Evolutionary conservation across 2,329 filamentous ascomycete genomes (phyloP).

Genomic region (Rutstroemia sp.): DNA sequence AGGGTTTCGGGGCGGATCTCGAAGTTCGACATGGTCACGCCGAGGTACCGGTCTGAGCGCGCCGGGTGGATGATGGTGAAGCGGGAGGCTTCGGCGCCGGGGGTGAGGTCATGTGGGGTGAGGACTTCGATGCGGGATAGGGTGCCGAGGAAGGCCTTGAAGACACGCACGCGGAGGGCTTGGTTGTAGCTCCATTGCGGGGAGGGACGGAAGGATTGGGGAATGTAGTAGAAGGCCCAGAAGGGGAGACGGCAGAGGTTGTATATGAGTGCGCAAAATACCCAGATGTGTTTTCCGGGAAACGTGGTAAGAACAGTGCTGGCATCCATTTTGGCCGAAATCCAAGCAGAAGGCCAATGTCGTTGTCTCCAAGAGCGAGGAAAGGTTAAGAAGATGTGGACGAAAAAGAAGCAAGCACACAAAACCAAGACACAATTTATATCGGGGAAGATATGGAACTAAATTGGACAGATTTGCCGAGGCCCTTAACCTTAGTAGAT

Average conservation of each 20-base stretch:
- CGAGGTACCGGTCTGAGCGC: background rate
- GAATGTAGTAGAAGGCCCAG: conserved; percentile 3
- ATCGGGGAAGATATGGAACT: no score
- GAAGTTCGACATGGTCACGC: background rate
- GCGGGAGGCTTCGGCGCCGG: background rate
- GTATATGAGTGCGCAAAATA: background rate
- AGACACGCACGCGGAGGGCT: background rate
- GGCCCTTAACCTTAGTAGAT: no score
- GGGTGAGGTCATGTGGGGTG: background rate
- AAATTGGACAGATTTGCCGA: no score
- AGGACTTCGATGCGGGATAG: background rate
- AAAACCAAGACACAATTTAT: no score
- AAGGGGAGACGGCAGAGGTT: conserved; percentile 2
- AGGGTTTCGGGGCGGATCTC: background rate
- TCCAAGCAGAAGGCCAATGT: no score
- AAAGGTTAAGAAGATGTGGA: no score
- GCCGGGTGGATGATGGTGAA: background rate
- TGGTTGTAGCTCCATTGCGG: conserved; percentile 4
- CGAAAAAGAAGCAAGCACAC: no score
- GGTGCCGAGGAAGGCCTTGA: background rate
- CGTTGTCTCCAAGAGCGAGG: no score
- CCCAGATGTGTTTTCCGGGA: background rate
- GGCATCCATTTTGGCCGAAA: background rate
- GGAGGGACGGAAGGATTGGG: background rate
- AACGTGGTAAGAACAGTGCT: background rate